Base-by-base conservation (phyloP, 306 rosid genomes). In the Datisca glomerata region DNA sequence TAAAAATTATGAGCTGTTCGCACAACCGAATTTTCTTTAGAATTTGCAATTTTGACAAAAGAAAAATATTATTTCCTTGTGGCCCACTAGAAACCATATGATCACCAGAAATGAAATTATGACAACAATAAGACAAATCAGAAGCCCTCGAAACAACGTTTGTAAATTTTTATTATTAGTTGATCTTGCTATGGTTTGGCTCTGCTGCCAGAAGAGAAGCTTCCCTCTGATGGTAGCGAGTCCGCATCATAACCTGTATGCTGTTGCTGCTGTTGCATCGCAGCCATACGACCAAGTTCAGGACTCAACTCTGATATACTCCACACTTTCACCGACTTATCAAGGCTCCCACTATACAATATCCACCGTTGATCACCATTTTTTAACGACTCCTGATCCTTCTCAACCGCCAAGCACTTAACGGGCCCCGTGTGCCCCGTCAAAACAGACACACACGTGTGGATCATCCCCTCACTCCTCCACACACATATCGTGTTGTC, bases 271-370 rank as follows among this genome's bases (percentile, higher is more conserved):
- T 55, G 79, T 12, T 40, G 62, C 68, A 29, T 24, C 55, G 37
- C 34, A 2, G 55, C 55, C 6, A 49, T 15, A 4, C 21, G 18
- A 22, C 21, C 34, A 16, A 32, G 25, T 8, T 49, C 55, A 27
- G 33, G 33, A 21, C 32, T 28, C 55, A 34, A 36, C 37, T 65
- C 95, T 0, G 96, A 62, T 2, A 91, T 76, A 5, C 87, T 71
- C 98, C 98, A 91, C 1, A 91, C 94, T 58, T 91, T 91, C 1
- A 84, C 93, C 0, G 96, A 84, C 60, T 91, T 91, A 35, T 91
- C 98, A 35, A 91, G 69, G 55, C 98, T 91, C 12, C 98, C 98
- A 59, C 96, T 84, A 24, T 91, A 91, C 55, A 84, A 49, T 4
- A 69, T 38, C 94, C 87, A 91, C 45, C 82, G 70, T 13, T 13